Conservation (phyloP, 257 asterid genomes). For the Rehmannia glutinosa region DNA sequence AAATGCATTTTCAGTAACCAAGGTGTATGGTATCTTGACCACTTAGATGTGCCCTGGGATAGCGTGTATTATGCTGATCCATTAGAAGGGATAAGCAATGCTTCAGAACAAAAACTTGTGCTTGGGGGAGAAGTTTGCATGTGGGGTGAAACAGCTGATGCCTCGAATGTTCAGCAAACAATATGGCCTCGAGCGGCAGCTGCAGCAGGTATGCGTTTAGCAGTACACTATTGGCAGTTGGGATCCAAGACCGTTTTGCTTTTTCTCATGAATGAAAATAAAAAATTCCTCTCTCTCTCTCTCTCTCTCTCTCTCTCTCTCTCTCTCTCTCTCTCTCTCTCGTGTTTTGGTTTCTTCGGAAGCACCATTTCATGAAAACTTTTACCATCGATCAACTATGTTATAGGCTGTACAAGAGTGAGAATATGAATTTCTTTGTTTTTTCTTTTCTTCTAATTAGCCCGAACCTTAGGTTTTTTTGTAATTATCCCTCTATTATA, state of each 20-base stretch:
- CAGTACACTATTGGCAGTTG: not conserved
- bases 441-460: not conserved
- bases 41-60: constrained; percentile 88
- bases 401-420: too few relatives aligned
- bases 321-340: too few relatives aligned
- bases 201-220: constrained; percentile 63
- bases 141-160: constrained; percentile 91
- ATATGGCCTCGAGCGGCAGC: constrained; percentile 99
- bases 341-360: too few relatives aligned
- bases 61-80: constrained; percentile 71
- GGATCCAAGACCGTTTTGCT: constrained; percentile 7
- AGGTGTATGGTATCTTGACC: constrained; percentile 91
- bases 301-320: too few relatives aligned
- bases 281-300: too few relatives aligned
- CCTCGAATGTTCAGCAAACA: constrained; percentile 80
- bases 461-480: not conserved
- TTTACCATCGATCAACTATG: too few relatives aligned
- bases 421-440: not conserved
- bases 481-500: not conserved
- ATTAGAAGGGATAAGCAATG: constrained; percentile 58
- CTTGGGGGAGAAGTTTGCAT: constrained; percentile 96
- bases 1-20: constrained; percentile 88
- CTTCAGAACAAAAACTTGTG: constrained; percentile 63
- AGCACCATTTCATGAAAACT: too few relatives aligned
- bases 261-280: not conserved